Percentiles rank a stretch among this genome's conserved stretches.
Evolutionary conservation across 345 rosid species (phyloP).

Genomic region (Leavenworthia alabamica): DNA sequence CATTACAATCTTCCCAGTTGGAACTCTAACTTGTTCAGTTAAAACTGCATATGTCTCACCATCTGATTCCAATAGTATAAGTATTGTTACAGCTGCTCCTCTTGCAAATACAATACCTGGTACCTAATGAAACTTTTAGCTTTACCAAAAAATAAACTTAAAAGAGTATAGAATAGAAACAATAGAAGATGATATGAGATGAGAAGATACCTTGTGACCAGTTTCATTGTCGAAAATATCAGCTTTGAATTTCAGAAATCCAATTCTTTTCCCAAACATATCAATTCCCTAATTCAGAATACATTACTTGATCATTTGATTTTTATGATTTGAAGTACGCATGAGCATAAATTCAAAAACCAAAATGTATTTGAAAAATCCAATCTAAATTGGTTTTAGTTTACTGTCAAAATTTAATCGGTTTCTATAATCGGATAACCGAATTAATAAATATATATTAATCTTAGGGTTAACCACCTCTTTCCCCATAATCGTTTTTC

Average conservation of each 20-base stretch:
- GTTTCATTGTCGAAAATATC: slow-evolving; percentile 58
- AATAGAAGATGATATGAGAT: not conserved
- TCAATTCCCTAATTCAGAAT: slow-evolving; percentile 73
- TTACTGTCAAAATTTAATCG: no score
- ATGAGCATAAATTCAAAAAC: no score
- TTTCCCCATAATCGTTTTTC: no score
- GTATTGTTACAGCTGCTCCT: slow-evolving; percentile 87
- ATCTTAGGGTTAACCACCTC: no score
- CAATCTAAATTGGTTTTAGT: no score
- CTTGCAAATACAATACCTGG: slow-evolving; percentile 96
- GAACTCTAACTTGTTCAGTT: slow-evolving; percentile 92
- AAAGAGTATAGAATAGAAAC: no score
- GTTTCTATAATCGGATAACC: no score
- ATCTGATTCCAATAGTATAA: slow-evolving; percentile 66
- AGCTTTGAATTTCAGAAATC: slow-evolving; percentile 85
- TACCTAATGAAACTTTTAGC: slow-evolving; percentile 52
- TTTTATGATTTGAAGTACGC: no score
- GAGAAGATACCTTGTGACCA: slow-evolving; percentile 53
- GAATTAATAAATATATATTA: no score
- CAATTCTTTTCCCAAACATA: slow-evolving; percentile 74
- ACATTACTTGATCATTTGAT: no score
- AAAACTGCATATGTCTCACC: slow-evolving; percentile 75
- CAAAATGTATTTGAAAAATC: no score
- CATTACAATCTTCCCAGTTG: slow-evolving; percentile 66
- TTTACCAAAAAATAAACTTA: not conserved